phyloP scores from a whole-genome alignment of 164 flowering plant genomes.

The Akebia trifoliata region DNA sequence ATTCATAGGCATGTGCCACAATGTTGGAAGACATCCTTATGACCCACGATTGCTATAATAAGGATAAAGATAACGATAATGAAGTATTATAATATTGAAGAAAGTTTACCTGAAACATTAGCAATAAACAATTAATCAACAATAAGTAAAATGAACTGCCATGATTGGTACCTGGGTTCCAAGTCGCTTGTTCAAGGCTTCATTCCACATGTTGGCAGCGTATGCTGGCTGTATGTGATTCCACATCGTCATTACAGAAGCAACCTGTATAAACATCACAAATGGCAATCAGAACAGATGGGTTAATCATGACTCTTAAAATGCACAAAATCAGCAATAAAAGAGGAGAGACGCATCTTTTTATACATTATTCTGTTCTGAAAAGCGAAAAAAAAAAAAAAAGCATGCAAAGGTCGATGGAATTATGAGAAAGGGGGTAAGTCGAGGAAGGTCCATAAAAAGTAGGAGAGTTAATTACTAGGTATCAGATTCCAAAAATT shows the following conservation, averaged over 20 bases:
- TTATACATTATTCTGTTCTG: too few species aligned
- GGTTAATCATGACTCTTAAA: neutral
- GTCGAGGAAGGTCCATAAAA: too few species aligned
- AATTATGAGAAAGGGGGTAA: too few species aligned
- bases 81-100: too few species aligned
- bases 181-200: slow-evolving; percentile 92
- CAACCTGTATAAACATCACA: slow-evolving; percentile 49
- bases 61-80: too few species aligned
- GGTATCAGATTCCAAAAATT: too few species aligned
- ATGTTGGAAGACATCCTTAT: too few species aligned
- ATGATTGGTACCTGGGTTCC: slow-evolving; percentile 62
- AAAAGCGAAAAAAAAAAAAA: neutral
- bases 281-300: neutral
- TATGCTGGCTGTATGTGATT: slow-evolving; percentile 72
- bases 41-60: too few species aligned
- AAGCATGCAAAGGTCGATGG: too few species aligned
- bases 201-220: slow-evolving; percentile 97
- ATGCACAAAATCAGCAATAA: neutral
- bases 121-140: neutral
- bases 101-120: neutral
- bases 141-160: neutral
- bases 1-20: too few species aligned
- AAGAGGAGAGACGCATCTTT: too few species aligned
- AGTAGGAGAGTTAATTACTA: too few species aligned
- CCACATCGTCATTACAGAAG: slow-evolving; percentile 93